These are phyloP conservation scores for Lactifluus rugatus DNA, from an alignment of 768 basidiomycete species.

Conservation along the genomic window DNA sequence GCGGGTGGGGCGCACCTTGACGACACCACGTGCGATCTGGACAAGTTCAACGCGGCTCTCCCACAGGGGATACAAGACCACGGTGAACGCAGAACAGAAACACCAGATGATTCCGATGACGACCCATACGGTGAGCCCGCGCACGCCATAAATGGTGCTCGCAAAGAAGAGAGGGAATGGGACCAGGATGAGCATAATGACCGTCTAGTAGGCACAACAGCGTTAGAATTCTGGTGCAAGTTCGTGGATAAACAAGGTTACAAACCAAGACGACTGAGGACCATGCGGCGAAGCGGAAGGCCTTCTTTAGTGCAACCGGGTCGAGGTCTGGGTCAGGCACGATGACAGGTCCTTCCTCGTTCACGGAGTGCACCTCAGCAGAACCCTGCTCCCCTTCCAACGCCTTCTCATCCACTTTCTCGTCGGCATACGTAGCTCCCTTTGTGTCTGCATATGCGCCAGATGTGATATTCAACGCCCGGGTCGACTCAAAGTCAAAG, in stretches of 20 bases:
- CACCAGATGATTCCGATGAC: slow-evolving; percentile 75
- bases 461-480: slow-evolving; percentile 56
- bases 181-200: slow-evolving; percentile 61
- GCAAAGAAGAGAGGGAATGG: slow-evolving; percentile 86
- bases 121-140: slow-evolving; percentile 73
- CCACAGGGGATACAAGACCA: slow-evolving; percentile 79
- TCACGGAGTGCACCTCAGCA: slow-evolving; percentile 19
- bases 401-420: slow-evolving; percentile 28
- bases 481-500: slow-evolving; percentile 73
- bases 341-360: slow-evolving; percentile 28
- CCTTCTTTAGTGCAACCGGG: slow-evolving; percentile 52
- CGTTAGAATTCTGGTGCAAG: neutral
- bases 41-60: slow-evolving; percentile 65
- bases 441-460: slow-evolving; percentile 13
- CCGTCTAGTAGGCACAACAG: slow-evolving; percentile 30
- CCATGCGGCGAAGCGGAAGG: slow-evolving; percentile 74
- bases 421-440: slow-evolving; percentile 18
- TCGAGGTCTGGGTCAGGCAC: slow-evolving; percentile 48
- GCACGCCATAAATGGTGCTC: slow-evolving; percentile 53
- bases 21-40: slow-evolving; percentile 49
- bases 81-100: slow-evolving; percentile 62
- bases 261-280: slow-evolving; percentile 58
- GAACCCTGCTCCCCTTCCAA: slow-evolving; percentile 28
- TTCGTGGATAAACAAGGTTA: neutral
- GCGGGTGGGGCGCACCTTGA: slow-evolving; percentile 39